A percentile compares a stretch with the other conserved stretches of the same genome.
Conservation (phyloP, 2,329 filamentous ascomycete species). For the Penicillium occitanis region DNA sequence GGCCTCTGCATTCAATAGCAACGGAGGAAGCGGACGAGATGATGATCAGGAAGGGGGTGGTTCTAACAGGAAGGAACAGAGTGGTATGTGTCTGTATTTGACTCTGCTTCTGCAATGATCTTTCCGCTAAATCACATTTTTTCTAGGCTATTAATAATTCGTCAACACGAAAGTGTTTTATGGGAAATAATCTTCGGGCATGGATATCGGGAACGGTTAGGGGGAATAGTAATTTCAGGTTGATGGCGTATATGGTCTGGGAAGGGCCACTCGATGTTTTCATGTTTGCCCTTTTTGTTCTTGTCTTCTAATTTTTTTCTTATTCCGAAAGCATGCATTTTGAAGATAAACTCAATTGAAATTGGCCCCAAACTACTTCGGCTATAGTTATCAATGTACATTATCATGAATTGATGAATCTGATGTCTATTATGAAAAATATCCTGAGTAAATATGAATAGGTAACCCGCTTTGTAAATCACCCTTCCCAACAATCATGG, state of each 20-base stretch:
- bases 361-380: not conserved
- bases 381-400: not conserved
- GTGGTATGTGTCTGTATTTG: conserved; percentile 35
- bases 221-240: not conserved
- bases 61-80: conserved; percentile 48
- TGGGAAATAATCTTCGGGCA: not conserved
- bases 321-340: not conserved
- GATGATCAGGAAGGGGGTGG: conserved; percentile 25
- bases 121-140: not conserved
- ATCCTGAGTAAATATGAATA: not conserved
- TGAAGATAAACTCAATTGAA: not conserved
- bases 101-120: not conserved
- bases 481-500: not conserved
- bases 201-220: not conserved
- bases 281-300: not conserved
- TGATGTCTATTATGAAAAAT: not conserved
- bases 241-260: not conserved
- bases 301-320: not conserved
- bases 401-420: not conserved
- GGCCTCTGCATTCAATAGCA: conserved; percentile 40
- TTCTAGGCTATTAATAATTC: conserved; percentile 11
- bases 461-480: not conserved
- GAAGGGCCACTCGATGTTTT: not conserved
- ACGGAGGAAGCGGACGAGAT: conserved; percentile 27
- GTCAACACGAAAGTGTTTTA: not conserved